Conservation (phyloP, 2,329 filamentous ascomycete species). For the Cladophialophora chaetospira region DNA sequence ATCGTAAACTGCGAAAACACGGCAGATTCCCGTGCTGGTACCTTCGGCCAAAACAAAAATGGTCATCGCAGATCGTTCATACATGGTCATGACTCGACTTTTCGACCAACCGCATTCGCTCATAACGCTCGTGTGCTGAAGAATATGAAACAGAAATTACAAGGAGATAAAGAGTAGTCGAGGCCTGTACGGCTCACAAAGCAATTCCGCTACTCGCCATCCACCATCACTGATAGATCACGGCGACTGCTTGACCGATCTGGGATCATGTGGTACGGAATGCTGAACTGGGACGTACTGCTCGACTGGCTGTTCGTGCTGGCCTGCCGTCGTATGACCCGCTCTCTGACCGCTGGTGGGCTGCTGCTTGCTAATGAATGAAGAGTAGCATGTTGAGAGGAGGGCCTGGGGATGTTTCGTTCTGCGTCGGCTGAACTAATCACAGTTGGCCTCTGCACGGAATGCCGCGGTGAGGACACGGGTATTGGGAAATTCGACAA, state of each 20-base stretch:
- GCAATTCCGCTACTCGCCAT: not conserved
- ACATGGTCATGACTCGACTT: constrained; percentile 6
- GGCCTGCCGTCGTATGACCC: constrained; percentile 18
- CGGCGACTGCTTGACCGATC: constrained; percentile 31
- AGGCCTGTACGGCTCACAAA: not conserved
- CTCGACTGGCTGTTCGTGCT: constrained; percentile 24
- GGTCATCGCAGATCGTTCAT: constrained; percentile 8
- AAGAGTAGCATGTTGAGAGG: not conserved
- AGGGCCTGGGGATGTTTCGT: not conserved
- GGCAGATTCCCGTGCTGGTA: not conserved
- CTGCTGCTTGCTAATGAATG: constrained; percentile 15
- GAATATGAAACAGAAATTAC: not conserved
- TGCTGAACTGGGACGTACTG: constrained; percentile 27
- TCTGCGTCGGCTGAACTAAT: not conserved
- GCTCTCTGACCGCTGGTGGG: constrained; percentile 11
- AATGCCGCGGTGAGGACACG: constrained; percentile 21
- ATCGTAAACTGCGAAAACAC: constrained; percentile 1
- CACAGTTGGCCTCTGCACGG: not conserved
- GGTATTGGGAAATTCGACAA: constrained; percentile 28
- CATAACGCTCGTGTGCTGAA: not conserved
- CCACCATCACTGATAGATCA: constrained; percentile 25
- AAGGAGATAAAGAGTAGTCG: not conserved
- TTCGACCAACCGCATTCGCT: not conserved
- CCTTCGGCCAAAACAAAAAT: not conserved
- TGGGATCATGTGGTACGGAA: constrained; percentile 31